phyloP scores from a whole-genome alignment of 768 basidiomycete genomes.

The Boletus barrowsii region DNA sequence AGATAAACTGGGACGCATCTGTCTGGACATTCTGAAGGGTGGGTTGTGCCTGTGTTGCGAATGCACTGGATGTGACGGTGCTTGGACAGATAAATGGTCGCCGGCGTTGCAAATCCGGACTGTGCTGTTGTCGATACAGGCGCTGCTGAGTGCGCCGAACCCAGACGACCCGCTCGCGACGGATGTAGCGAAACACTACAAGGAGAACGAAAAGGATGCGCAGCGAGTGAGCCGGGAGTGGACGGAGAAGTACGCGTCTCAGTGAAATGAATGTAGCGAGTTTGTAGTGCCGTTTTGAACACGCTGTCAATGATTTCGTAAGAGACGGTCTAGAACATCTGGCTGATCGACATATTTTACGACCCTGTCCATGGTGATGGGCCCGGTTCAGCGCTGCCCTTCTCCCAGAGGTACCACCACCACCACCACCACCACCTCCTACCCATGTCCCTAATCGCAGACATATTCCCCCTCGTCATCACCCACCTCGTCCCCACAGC shows the following conservation, averaged over 20 bases:
- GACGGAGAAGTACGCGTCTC: constrained; percentile 82
- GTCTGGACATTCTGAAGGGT: constrained; percentile 97
- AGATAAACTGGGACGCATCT: constrained; percentile 99
- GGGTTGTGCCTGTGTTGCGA: constrained; percentile 19
- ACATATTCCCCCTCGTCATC: constrained; percentile 35
- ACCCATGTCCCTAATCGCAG: constrained; percentile 32
- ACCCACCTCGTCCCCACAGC: constrained; percentile 15
- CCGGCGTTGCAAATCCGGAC: constrained; percentile 98
- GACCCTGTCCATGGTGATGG: constrained; percentile 7
- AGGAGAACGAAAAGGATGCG: constrained; percentile 93
- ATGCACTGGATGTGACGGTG: neutral
- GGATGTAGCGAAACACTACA: constrained; percentile 97
- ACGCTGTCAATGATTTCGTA: constrained; percentile 12
- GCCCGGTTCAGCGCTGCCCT: constrained; percentile 6
- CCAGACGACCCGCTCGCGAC: constrained; percentile 94
- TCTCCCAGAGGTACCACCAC: neutral
- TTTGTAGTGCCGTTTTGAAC: constrained; percentile 1
- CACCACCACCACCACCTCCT: too few relatives aligned
- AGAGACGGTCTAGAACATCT: constrained; percentile 17
- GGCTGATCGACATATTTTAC: constrained; percentile 18
- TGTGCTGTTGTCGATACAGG: constrained; percentile 94
- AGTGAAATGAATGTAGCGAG: constrained; percentile 13
- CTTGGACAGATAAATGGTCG: constrained; percentile 88
- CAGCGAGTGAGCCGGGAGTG: constrained; percentile 91
- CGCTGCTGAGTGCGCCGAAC: constrained; percentile 93